Conservation (phyloP, 495 filamentous ascomycete genomes). For the Trichoderma erinaceum region DNA sequence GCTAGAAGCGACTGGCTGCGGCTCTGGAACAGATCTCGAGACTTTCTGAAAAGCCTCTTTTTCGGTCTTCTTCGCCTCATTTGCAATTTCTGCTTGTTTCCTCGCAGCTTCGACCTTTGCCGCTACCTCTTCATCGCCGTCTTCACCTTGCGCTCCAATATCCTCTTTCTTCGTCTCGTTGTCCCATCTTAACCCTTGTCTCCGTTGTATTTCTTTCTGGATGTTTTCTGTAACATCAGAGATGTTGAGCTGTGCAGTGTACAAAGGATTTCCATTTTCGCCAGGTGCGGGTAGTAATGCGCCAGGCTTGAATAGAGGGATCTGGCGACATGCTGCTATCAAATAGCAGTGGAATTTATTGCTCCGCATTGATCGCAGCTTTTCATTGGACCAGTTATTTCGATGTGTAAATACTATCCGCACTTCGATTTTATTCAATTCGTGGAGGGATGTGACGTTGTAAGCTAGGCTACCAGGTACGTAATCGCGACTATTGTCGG, state of each 20-base stretch:
- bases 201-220: neutral
- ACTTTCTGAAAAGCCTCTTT: neutral
- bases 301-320: constrained; percentile 63
- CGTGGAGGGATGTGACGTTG: constrained; percentile 58
- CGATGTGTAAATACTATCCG: constrained; percentile 51
- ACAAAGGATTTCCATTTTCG: constrained; percentile 49
- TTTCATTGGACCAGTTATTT: constrained; percentile 72
- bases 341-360: constrained; percentile 81
- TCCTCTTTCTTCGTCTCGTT: neutral
- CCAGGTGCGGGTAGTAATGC: constrained; percentile 49
- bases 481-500: constrained; percentile 65
- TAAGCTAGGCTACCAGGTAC: constrained; percentile 56
- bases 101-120: neutral
- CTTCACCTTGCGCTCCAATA: neutral
- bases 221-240: neutral
- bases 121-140: neutral
- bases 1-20: neutral
- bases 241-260: constrained; percentile 31
- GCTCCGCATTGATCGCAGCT: constrained; percentile 59
- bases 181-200: neutral
- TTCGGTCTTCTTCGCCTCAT: neutral
- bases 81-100: too few species aligned
- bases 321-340: constrained; percentile 60
- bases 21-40: neutral
- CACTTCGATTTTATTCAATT: constrained; percentile 68